A percentile compares a stretch with the other conserved stretches of the same genome.
Conservation (phyloP, 2,329 filamentous ascomycete genomes). For the Metarhizium sp. region DNA sequence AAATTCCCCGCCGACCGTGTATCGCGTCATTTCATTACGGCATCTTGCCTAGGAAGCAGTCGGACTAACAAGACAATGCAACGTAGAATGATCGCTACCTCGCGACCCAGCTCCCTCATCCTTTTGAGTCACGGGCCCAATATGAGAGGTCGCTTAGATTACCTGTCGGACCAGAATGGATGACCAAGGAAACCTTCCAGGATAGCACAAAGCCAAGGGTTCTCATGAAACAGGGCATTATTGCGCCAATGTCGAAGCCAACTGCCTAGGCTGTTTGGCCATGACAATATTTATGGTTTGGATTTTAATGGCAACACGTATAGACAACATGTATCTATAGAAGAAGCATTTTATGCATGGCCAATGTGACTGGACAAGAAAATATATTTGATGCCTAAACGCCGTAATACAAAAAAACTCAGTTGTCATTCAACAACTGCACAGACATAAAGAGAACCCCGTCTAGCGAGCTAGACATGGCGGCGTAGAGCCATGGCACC, state of each 20-base stretch:
- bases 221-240: conserved; percentile 82
- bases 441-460: background rate
- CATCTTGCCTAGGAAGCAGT: background rate
- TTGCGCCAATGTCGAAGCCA: conserved; percentile 80
- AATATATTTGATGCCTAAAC: background rate
- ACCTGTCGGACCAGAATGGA: conserved; percentile 89
- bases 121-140: conserved; percentile 79
- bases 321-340: background rate
- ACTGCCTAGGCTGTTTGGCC: conserved; percentile 21
- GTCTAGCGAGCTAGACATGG: background rate
- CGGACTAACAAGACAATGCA: background rate
- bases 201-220: conserved; percentile 80
- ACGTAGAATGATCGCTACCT: conserved; percentile 74
- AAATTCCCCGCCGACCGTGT: too few relatives aligned
- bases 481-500: background rate
- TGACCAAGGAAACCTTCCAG: conserved; percentile 93
- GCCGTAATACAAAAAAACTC: background rate
- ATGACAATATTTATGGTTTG: too few relatives aligned
- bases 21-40: too few relatives aligned
- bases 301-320: background rate
- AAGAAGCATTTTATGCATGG: background rate
- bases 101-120: conserved; percentile 73
- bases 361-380: background rate
- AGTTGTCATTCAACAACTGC: background rate
- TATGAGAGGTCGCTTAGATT: conserved; percentile 83